Evolutionary conservation across 129 eudicot species (phyloP).

Genomic region (Flaveria bidentis): DNA sequence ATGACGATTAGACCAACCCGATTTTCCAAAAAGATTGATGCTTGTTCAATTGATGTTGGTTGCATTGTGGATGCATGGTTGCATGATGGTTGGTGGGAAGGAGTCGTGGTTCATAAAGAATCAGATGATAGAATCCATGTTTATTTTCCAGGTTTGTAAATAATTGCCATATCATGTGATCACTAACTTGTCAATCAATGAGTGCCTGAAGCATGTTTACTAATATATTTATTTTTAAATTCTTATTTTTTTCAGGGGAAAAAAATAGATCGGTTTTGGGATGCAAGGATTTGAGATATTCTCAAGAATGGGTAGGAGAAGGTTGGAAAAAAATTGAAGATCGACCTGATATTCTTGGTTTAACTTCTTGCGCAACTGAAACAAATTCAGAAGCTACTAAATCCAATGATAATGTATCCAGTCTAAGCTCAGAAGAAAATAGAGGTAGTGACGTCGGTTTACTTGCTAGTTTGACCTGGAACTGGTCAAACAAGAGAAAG

Average conservation of each 20-base stretch:
- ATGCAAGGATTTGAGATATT: constrained; percentile 51
- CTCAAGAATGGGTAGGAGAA: constrained; percentile 70
- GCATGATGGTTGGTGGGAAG: constrained; percentile 99
- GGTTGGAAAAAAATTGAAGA: constrained; percentile 56
- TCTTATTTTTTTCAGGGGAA: constrained; percentile 48
- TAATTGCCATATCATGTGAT: background rate
- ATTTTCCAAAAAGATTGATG: constrained; percentile 7
- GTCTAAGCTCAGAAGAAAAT: constrained; percentile 18
- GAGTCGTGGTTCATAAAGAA: constrained; percentile 68
- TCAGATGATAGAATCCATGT: constrained; percentile 49
- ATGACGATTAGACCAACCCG: constrained; percentile 58
- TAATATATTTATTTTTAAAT: background rate
- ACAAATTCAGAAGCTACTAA: constrained; percentile 19
- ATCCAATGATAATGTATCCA: constrained; percentile 18
- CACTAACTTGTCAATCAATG: background rate
- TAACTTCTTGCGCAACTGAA: constrained; percentile 20
- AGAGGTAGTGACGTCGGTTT: constrained; percentile 37
- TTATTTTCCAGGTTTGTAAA: constrained; percentile 64
- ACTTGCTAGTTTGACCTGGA: constrained; percentile 62
- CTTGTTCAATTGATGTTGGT: constrained; percentile 38
- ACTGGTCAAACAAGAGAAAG: constrained; percentile 60
- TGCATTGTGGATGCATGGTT: constrained; percentile 83
- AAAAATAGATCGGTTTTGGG: constrained; percentile 37
- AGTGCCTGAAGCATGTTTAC: background rate
- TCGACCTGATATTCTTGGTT: constrained; percentile 51